Conservation (phyloP, 2,329 filamentous ascomycete genomes). For the Clarireedia hainanense region DNA sequence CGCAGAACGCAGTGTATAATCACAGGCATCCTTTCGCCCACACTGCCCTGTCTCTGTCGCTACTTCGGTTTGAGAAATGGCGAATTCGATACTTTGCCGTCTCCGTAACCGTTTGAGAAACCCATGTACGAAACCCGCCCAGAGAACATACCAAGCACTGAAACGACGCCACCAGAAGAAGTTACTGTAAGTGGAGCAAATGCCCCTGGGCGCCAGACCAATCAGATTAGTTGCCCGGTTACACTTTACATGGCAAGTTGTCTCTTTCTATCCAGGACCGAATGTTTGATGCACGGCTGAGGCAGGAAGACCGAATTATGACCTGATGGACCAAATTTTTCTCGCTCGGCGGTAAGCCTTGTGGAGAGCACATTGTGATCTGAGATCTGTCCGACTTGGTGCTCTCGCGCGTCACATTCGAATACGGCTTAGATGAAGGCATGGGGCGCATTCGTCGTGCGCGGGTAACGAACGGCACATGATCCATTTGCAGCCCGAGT, state of each 20-base stretch:
- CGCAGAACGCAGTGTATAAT: too few relatives aligned
- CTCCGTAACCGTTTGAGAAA: conserved; percentile 2
- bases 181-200: neutral
- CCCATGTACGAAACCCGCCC: conserved; percentile 3
- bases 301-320: neutral
- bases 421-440: too few relatives aligned
- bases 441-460: too few relatives aligned
- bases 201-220: too few relatives aligned
- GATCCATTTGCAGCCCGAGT: too few relatives aligned
- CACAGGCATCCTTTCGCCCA: too few relatives aligned
- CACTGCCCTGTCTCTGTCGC: too few relatives aligned
- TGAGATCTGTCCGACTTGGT: too few relatives aligned
- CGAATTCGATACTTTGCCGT: neutral
- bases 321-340: neutral
- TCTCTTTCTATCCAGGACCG: neutral
- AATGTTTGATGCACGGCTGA: neutral
- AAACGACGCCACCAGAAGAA: neutral
- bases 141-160: neutral
- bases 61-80: neutral
- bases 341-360: neutral
- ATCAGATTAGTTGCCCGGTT: too few relatives aligned
- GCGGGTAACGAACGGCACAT: too few relatives aligned
- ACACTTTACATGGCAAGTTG: too few relatives aligned
- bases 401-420: neutral
- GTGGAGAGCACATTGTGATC: neutral